Evolutionary conservation across 2,329 filamentous ascomycete genomes (phyloP).

Genomic region (Colletotrichum sojae): DNA sequence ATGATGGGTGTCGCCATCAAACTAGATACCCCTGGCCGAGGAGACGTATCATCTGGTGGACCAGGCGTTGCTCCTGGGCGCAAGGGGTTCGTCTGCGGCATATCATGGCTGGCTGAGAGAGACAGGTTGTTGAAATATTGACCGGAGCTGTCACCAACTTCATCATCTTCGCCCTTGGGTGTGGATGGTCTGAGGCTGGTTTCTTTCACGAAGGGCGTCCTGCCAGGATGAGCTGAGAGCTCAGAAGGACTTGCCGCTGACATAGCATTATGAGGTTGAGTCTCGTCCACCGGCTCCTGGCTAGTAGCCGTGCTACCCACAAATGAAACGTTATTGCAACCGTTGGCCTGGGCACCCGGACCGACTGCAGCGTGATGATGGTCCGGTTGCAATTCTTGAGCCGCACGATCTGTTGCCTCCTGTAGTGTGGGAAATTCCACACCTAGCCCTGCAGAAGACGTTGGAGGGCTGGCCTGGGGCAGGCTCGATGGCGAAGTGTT

Average conservation of each 20-base stretch:
- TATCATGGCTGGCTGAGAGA: neutral
- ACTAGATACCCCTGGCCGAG: slow-evolving; percentile 34
- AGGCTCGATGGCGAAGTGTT: neutral
- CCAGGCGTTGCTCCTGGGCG: slow-evolving; percentile 25
- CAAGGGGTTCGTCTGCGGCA: neutral
- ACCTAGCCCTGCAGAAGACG: neutral
- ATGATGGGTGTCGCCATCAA: slow-evolving; percentile 39
- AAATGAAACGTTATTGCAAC: neutral
- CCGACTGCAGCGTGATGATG: neutral
- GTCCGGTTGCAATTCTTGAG: neutral
- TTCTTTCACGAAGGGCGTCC: neutral
- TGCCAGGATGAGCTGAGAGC: neutral
- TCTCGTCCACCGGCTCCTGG: neutral
- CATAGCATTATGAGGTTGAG: neutral
- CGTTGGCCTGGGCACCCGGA: neutral
- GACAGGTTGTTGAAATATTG: neutral
- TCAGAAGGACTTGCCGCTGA: neutral
- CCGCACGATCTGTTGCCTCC: neutral
- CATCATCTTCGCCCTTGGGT: slow-evolving; percentile 12
- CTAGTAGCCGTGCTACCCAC: neutral
- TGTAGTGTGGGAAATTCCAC: neutral
- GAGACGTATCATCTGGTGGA: slow-evolving; percentile 25
- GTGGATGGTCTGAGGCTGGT: slow-evolving; percentile 17
- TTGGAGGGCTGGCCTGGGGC: neutral
- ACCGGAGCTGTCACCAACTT: neutral